Percentiles rank a stretch among this genome's conserved stretches.
These are phyloP conservation scores for Acanthamoeba castellanii DNA, from an alignment of 208 protist species.

Conservation along the genomic window DNA sequence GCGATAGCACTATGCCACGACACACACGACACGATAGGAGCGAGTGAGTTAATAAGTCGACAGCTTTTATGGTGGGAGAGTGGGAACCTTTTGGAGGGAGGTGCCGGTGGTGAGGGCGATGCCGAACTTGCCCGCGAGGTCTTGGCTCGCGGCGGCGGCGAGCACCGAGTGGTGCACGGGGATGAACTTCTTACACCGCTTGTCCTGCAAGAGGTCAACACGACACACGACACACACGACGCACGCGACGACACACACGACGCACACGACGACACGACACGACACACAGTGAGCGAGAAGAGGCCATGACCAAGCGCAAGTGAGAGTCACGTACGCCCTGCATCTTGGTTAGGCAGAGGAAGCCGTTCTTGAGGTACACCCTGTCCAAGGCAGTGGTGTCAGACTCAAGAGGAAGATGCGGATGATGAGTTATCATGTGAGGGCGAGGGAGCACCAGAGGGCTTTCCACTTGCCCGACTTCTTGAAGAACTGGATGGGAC, in stretches of 20 bases:
- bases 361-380: slow-evolving; percentile 43
- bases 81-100: neutral
- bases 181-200: slow-evolving; percentile 17
- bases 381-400: neutral
- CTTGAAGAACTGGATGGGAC: neutral
- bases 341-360: neutral
- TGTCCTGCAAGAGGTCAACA: neutral
- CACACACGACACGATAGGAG: too few species aligned
- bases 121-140: neutral
- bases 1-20: neutral
- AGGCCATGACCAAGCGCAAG: neutral
- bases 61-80: too few species aligned
- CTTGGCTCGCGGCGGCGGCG: neutral
- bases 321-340: neutral
- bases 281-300: too few species aligned
- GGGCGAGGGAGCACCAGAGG: neutral
- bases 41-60: too few species aligned
- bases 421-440: neutral
- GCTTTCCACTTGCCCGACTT: neutral
- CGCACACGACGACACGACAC: too few species aligned
- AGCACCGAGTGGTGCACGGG: slow-evolving; percentile 2
- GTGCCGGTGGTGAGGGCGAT: slow-evolving; percentile 29
- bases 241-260: too few species aligned
- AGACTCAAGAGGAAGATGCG: neutral
- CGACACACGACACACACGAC: too few species aligned